Evolutionary conservation across 106 monocot species (phyloP).

Genomic region (Cymbidium sinense): DNA sequence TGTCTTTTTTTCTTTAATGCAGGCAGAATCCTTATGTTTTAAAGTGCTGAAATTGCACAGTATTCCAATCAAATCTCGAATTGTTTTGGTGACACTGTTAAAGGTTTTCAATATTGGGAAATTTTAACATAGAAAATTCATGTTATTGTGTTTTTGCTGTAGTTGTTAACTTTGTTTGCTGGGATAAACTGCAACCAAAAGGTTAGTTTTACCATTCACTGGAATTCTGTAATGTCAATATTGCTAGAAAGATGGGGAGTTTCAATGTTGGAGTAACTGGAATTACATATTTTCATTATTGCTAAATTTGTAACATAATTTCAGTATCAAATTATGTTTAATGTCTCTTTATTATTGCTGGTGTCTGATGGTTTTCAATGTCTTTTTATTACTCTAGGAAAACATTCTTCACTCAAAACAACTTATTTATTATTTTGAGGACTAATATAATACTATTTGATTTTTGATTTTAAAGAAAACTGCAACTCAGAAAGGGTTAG

Average conservation of each 20-base stretch:
- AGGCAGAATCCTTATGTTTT: too few relatives aligned
- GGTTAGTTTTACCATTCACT: neutral
- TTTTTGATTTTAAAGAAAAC: slow-evolving; percentile 33
- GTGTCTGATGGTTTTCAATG: neutral
- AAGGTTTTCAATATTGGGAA: too few relatives aligned
- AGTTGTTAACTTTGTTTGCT: neutral
- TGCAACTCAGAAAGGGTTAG: slow-evolving; percentile 26
- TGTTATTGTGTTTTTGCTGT: neutral
- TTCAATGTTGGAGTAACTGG: neutral
- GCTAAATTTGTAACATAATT: neutral
- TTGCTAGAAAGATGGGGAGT: neutral
- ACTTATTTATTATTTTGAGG: neutral
- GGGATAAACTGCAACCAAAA: neutral
- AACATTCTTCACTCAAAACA: neutral
- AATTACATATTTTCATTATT: neutral
- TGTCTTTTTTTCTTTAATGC: too few relatives aligned
- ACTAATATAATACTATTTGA: neutral
- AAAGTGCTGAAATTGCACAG: too few relatives aligned
- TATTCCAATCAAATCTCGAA: too few relatives aligned
- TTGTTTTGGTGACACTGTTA: too few relatives aligned
- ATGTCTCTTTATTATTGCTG: neutral
- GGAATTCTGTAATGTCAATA: neutral
- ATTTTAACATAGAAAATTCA: too few relatives aligned
- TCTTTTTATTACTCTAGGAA: neutral
- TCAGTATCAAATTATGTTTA: neutral